These are phyloP conservation scores for Rosa multiflora DNA, from an alignment of 306 rosid species.

Conservation along the genomic window DNA sequence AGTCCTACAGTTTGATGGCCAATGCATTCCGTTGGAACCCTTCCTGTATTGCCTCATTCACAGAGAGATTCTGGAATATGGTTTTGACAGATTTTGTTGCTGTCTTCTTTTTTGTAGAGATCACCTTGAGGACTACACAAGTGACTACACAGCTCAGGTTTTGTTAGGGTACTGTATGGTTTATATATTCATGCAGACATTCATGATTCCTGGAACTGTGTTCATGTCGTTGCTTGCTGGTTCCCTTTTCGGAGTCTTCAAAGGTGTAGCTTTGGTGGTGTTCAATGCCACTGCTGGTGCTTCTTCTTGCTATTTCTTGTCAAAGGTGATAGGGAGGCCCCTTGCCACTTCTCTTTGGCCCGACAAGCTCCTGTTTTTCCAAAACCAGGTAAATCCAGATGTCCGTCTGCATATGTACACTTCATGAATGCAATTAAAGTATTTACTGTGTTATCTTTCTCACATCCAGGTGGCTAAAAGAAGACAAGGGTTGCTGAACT, in stretches of 20 bases:
- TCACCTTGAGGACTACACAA: conserved; percentile 94
- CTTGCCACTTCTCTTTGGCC: conserved; percentile 80
- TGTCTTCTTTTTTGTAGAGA: conserved; percentile 48
- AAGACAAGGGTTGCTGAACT: conserved; percentile 71
- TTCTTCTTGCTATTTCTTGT: conserved; percentile 89
- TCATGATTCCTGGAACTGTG: conserved; percentile 99
- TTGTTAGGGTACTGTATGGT: conserved; percentile 93
- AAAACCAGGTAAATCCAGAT: conserved; percentile 57
- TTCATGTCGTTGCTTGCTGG: conserved; percentile 99
- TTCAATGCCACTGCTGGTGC: conserved; percentile 95
- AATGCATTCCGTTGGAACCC: background rate
- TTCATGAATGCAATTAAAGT: conserved; percentile 1
- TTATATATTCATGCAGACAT: conserved; percentile 97
- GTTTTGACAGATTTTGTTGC: background rate
- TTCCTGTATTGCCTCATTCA: background rate
- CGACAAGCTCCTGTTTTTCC: conserved; percentile 77
- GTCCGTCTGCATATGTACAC: conserved; percentile 3
- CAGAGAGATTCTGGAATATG: conserved; percentile 2
- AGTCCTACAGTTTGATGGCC: background rate
- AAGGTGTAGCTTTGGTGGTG: conserved; percentile 88
- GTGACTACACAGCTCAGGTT: conserved; percentile 98
- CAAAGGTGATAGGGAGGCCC: conserved; percentile 88
- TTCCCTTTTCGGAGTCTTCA: conserved; percentile 85
- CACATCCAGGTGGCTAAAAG: conserved; percentile 75
- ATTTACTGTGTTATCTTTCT: conserved; percentile 11